Percentiles rank a stretch among this genome's conserved stretches.
Evolutionary conservation across 2,329 filamentous ascomycete genomes (phyloP).

Genomic region (Microascus cirrosus): DNA sequence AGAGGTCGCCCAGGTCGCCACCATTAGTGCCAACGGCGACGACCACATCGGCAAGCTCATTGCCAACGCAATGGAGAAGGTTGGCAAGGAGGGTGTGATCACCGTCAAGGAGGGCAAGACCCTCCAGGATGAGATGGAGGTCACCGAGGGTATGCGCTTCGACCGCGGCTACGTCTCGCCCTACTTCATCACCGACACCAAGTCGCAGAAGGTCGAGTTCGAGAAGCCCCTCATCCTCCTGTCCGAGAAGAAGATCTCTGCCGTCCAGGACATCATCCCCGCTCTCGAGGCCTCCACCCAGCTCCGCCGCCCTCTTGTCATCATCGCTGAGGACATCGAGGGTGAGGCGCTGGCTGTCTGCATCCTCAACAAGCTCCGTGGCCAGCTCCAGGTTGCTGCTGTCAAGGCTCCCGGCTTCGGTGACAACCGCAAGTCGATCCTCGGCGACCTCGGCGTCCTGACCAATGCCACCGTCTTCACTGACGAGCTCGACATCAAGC

Average conservation of each 20-base stretch:
- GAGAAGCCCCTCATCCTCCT: slow-evolving; percentile 98
- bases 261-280: slow-evolving; percentile 96
- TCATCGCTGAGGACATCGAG: slow-evolving; percentile 98
- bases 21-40: slow-evolving; percentile 96
- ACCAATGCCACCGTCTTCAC: slow-evolving; percentile 97
- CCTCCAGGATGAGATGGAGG: slow-evolving; percentile 91
- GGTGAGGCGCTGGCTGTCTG: slow-evolving; percentile 97
- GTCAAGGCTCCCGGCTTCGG: slow-evolving; percentile 99
- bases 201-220: slow-evolving; percentile 98
- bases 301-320: slow-evolving; percentile 87
- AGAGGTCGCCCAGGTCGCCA: slow-evolving; percentile 96
- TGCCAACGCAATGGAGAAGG: slow-evolving; percentile 98
- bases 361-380: slow-evolving; percentile 99
- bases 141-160: slow-evolving; percentile 99
- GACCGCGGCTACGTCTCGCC: slow-evolving; percentile 97
- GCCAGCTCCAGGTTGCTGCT: slow-evolving; percentile 94
- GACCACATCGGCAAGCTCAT: slow-evolving; percentile 90
- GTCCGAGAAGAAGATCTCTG: slow-evolving; percentile 99
- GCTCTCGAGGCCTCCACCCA: slow-evolving; percentile 95
- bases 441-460: slow-evolving; percentile 89
- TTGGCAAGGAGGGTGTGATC: slow-evolving; percentile 99
- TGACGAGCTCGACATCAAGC: slow-evolving; percentile 97
- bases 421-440: slow-evolving; percentile 99
- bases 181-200: slow-evolving; percentile 99
- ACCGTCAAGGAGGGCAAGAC: slow-evolving; percentile 99